Conservation (phyloP, 2,329 filamentous ascomycete species). For the Diplocarpon mali region DNA sequence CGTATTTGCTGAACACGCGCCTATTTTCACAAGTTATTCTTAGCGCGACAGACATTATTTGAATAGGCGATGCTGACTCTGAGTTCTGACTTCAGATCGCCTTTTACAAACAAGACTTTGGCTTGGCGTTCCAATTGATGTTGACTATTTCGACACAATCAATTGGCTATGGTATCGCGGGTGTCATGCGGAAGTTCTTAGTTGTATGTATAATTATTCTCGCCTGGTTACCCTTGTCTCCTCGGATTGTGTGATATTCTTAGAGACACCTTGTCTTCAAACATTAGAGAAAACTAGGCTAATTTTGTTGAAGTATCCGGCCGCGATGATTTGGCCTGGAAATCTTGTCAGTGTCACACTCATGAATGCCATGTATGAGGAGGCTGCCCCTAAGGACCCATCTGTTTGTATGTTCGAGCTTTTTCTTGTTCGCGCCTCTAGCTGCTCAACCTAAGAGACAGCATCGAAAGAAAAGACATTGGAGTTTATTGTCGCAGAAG, state of each 20-base stretch:
- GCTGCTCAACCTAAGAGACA: too few species aligned
- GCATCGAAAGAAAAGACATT: too few species aligned
- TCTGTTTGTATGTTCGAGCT: too few species aligned
- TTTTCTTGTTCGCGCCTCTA: too few species aligned
- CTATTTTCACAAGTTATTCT: too few species aligned
- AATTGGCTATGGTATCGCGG: slow-evolving; percentile 53
- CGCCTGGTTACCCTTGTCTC: background rate
- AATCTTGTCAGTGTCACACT: slow-evolving; percentile 14
- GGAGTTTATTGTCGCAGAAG: slow-evolving; percentile 25
- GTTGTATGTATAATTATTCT: too few species aligned
- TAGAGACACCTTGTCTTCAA: background rate
- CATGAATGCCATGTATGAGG: slow-evolving; percentile 44
- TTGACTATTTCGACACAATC: slow-evolving; percentile 50
- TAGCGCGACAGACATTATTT: too few species aligned
- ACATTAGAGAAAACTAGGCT: background rate
- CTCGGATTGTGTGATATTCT: background rate
- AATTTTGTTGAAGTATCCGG: slow-evolving; percentile 2
- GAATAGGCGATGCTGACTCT: too few species aligned
- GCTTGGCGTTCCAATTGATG: slow-evolving; percentile 47
- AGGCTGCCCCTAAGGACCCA: too few species aligned
- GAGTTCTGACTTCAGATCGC: slow-evolving; percentile 39
- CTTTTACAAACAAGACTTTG: slow-evolving; percentile 65
- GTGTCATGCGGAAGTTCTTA: slow-evolving; percentile 46
- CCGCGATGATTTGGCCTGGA: slow-evolving; percentile 20
- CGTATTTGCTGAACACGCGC: too few species aligned